phyloP scores from a whole-genome alignment of 208 protist genomes.

The Leishmania arabica region DNA sequence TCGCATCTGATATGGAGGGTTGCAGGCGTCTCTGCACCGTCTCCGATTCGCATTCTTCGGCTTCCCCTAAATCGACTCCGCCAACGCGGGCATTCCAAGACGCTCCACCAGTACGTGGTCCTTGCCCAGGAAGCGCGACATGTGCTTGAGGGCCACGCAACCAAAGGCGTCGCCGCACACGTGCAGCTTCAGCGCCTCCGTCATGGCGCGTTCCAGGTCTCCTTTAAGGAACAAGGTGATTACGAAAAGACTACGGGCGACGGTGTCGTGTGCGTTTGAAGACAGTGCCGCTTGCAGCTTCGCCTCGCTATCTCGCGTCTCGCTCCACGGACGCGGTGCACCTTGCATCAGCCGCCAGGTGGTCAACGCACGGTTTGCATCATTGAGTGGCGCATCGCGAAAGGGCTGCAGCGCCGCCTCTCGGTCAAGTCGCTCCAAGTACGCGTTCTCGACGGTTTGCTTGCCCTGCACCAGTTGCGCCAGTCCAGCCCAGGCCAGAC shows the following conservation, averaged over 20 bases:
- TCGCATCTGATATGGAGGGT: not conserved
- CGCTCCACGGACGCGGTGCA: conserved; percentile 45
- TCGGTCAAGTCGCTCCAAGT: conserved; percentile 37
- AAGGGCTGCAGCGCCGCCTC: conserved; percentile 29
- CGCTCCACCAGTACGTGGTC: conserved; percentile 54
- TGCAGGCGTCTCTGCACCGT: not conserved
- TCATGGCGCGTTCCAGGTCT: conserved; percentile 84
- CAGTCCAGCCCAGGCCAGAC: conserved; percentile 66
- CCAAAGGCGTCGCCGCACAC: conserved; percentile 52
- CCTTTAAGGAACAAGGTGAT: conserved; percentile 80
- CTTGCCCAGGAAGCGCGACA: conserved; percentile 62
- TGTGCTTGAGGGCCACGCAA: conserved; percentile 47
- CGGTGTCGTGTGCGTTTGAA: conserved; percentile 39
- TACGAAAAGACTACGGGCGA: conserved; percentile 61
- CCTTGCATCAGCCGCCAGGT: conserved; percentile 45
- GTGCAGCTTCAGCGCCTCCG: conserved; percentile 83
- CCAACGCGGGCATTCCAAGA: conserved; percentile 25
- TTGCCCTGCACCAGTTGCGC: conserved; percentile 70
- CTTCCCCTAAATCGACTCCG: not conserved
- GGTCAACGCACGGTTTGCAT: conserved; percentile 50
- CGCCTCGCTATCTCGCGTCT: conserved; percentile 57
- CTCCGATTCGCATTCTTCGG: not conserved
- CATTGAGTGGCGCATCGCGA: conserved; percentile 48
- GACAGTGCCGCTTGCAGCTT: conserved; percentile 43
- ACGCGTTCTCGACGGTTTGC: conserved; percentile 26